A percentile compares a stretch with the other conserved stretches of the same genome.
Conservation (phyloP, 2,329 filamentous ascomycete genomes). For the Penicillium sp. region DNA sequence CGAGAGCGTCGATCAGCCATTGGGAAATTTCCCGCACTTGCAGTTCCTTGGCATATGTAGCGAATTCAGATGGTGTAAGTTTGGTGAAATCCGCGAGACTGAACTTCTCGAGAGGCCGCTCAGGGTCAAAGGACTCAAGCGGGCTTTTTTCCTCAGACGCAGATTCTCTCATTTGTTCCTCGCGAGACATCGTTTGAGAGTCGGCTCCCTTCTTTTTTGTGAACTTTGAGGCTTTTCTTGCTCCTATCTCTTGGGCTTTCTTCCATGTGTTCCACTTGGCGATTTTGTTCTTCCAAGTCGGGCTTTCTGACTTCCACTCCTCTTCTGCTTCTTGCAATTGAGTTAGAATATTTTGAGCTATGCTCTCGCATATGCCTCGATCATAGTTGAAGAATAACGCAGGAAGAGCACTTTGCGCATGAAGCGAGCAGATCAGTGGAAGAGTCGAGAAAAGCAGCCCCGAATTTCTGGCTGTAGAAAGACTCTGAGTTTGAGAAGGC, state of each 20-base stretch:
- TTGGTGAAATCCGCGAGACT: constrained; percentile 58
- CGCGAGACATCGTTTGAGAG: constrained; percentile 49
- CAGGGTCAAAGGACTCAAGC: constrained; percentile 63
- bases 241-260: constrained; percentile 2
- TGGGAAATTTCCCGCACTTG: constrained; percentile 44
- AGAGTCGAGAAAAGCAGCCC: constrained; percentile 47
- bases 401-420: constrained; percentile 60
- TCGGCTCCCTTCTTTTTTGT: constrained; percentile 38
- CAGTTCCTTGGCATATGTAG: constrained; percentile 50
- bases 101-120: constrained; percentile 47
- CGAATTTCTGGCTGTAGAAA: no score
- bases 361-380: constrained; percentile 56
- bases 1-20: constrained; percentile 54
- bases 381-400: constrained; percentile 76
- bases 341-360: constrained; percentile 48
- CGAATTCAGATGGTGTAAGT: constrained; percentile 54
- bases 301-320: constrained; percentile 36
- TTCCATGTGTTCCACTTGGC: constrained; percentile 48
- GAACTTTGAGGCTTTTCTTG: constrained; percentile 47
- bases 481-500: no score
- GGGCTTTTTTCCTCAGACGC: constrained; percentile 51
- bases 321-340: constrained; percentile 53
- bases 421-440: constrained; percentile 44
- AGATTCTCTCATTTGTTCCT: constrained; percentile 51
- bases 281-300: constrained; percentile 57